These are phyloP conservation scores for Fusarium citri DNA, from an alignment of 2,329 filamentous ascomycete genomes.

Conservation along the genomic window DNA sequence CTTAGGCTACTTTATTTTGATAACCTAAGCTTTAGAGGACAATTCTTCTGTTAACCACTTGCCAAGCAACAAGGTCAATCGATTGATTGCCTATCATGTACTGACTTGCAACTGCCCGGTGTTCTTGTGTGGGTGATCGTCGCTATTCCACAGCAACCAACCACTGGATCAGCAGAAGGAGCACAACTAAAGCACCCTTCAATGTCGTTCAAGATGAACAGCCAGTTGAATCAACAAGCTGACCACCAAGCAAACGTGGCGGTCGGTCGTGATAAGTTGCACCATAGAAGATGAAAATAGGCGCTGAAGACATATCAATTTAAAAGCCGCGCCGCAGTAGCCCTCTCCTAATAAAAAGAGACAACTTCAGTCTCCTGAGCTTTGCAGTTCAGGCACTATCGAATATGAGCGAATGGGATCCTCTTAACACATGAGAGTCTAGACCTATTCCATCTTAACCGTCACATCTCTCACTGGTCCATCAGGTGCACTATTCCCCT, in stretches of 20 bases:
- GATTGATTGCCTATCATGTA: constrained; percentile 8
- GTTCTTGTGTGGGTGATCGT: constrained; percentile 11
- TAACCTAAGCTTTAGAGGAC: too few species aligned
- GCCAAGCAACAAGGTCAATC: constrained; percentile 9
- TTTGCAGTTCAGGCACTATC: constrained; percentile 21
- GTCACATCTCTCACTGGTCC: constrained; percentile 1
- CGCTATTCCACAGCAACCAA: constrained; percentile 21
- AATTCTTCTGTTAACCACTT: too few species aligned
- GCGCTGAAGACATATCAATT: constrained; percentile 5
- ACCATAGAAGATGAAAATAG: constrained; percentile 3
- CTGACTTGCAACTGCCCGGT: constrained; percentile 1
- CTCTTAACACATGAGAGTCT: constrained; percentile 7
- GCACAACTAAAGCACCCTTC: neutral
- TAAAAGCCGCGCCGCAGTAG: constrained; percentile 6
- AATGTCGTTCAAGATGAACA: neutral
- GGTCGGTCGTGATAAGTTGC: constrained; percentile 4
- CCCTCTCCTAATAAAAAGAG: constrained; percentile 5
- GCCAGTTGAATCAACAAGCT: constrained; percentile 5
- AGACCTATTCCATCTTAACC: constrained; percentile 33
- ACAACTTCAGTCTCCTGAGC: constrained; percentile 20
- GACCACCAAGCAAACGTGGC: constrained; percentile 11
- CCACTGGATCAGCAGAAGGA: constrained; percentile 3
- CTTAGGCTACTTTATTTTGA: too few species aligned
- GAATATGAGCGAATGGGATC: constrained; percentile 25
- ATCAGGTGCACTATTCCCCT: constrained; percentile 31